A percentile compares a stretch with the other conserved stretches of the same genome.
Conservation (phyloP, 768 basidiomycete genomes). For the Macrolepiota dolichaula region DNA sequence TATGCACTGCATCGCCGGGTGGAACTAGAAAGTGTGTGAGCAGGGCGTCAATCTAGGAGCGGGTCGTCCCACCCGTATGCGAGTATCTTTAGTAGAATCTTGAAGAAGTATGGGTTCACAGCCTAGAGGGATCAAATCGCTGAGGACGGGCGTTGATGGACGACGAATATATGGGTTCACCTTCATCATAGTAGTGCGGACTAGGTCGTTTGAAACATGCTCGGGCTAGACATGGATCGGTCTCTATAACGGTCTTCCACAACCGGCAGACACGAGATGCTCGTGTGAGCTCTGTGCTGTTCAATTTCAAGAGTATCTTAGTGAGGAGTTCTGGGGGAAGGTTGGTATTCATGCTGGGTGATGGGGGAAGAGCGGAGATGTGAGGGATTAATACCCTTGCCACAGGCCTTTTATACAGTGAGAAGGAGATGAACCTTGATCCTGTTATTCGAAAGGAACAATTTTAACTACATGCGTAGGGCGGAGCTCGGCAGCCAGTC, state of each 20-base stretch:
- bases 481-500: background rate
- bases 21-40: constrained; percentile 10
- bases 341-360: background rate
- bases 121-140: background rate
- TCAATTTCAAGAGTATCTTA: constrained; percentile 11
- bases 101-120: background rate
- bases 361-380: background rate
- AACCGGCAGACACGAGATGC: constrained; percentile 13
- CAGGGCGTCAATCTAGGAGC: background rate
- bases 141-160: too few species aligned
- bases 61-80: background rate
- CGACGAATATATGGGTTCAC: background rate
- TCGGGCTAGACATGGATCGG: constrained; percentile 6
- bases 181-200: background rate
- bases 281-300: constrained; percentile 12
- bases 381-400: background rate
- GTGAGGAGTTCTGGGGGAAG: constrained; percentile 14
- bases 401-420: background rate
- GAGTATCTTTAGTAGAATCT: background rate
- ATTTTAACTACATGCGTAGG: background rate
- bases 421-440: background rate
- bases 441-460: background rate
- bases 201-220: constrained; percentile 13
- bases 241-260: constrained; percentile 12
- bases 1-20: constrained; percentile 13